phyloP scores from a whole-genome alignment of 305 asterid genomes.

The Fraxinus sp. region DNA sequence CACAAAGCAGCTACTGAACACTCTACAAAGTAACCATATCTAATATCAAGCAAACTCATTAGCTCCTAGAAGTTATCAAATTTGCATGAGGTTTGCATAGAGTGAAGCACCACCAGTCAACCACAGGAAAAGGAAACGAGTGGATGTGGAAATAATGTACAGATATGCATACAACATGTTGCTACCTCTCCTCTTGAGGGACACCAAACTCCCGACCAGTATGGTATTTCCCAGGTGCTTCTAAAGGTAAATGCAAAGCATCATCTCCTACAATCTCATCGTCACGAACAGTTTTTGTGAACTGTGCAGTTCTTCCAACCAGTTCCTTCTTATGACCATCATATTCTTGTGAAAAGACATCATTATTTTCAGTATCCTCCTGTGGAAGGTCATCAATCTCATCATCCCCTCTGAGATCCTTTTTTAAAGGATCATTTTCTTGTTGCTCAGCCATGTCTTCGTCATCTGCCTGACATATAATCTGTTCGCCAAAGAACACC shows the following conservation, averaged over 20 bases:
- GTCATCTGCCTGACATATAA: slow-evolving; percentile 62
- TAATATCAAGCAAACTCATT: slow-evolving; percentile 7
- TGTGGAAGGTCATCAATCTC: slow-evolving; percentile 47
- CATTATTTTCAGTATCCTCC: slow-evolving; percentile 42
- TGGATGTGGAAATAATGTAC: slow-evolving; percentile 14
- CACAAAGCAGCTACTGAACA: background rate
- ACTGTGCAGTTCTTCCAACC: slow-evolving; percentile 42
- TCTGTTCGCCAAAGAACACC: slow-evolving; percentile 48
- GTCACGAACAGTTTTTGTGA: slow-evolving; percentile 30
- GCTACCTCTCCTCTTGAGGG: slow-evolving; percentile 56
- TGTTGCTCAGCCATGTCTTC: slow-evolving; percentile 54
- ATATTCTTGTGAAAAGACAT: slow-evolving; percentile 41
- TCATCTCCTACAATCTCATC: slow-evolving; percentile 43
- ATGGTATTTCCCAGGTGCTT: slow-evolving; percentile 28
- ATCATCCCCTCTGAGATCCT: slow-evolving; percentile 44
- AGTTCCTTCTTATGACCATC: slow-evolving; percentile 46
- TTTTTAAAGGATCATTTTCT: slow-evolving; percentile 41
- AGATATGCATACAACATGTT: slow-evolving; percentile 9
- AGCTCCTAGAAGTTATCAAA: slow-evolving; percentile 6
- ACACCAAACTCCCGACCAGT: slow-evolving; percentile 37
- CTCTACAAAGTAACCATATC: background rate
- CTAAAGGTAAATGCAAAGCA: slow-evolving; percentile 34
- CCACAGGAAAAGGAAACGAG: slow-evolving; percentile 1
- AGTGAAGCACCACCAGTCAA: slow-evolving; percentile 2
- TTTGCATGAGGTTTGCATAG: background rate